A percentile compares a stretch with the other conserved stretches of the same genome.
Evolutionary conservation across 352 stramenopile genomes (phyloP).

Genomic region (Phytophthora podocarpi): DNA sequence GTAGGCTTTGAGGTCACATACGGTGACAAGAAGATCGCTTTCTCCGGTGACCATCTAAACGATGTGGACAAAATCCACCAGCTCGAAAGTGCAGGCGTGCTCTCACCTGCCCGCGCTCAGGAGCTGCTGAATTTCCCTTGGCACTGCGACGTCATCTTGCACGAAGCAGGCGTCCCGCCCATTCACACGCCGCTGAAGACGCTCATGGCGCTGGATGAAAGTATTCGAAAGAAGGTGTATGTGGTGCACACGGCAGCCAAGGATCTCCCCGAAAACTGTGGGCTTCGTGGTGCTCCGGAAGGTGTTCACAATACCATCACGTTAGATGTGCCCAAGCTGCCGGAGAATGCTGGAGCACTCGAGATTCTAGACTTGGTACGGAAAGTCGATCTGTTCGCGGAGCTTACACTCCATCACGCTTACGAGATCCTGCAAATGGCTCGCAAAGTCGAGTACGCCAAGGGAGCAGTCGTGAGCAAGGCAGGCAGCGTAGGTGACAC

Average conservation of each 20-base stretch:
- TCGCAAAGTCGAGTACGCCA: conserved; percentile 67
- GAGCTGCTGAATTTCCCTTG: conserved; percentile 95
- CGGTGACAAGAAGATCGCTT: conserved; percentile 94
- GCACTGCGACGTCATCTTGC: conserved; percentile 93
- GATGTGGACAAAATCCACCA: conserved; percentile 90
- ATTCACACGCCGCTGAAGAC: conserved; percentile 96
- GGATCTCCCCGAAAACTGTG: conserved; percentile 72
- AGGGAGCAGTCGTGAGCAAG: conserved; percentile 58
- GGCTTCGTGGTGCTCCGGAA: conserved; percentile 88
- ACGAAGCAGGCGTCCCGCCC: conserved; percentile 94
- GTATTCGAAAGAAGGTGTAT: conserved; percentile 92
- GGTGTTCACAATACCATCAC: conserved; percentile 90
- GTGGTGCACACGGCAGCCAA: conserved; percentile 94
- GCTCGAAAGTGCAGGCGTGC: conserved; percentile 83
- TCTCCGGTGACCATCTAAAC: conserved; percentile 96
- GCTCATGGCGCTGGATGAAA: conserved; percentile 87
- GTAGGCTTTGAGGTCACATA: conserved; percentile 95
- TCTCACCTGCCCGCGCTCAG: conserved; percentile 84
- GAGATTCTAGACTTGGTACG: conserved; percentile 87
- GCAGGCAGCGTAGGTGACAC: conserved; percentile 56
- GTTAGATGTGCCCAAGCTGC: conserved; percentile 68
- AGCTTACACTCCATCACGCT: conserved; percentile 84
- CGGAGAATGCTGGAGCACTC: conserved; percentile 77
- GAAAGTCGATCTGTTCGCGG: conserved; percentile 84
- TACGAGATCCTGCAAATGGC: conserved; percentile 89